A percentile compares a stretch with the other conserved stretches of the same genome.
Evolutionary conservation across 495 filamentous ascomycete species (phyloP).

Genomic region (Penicillium egyptiacum): DNA sequence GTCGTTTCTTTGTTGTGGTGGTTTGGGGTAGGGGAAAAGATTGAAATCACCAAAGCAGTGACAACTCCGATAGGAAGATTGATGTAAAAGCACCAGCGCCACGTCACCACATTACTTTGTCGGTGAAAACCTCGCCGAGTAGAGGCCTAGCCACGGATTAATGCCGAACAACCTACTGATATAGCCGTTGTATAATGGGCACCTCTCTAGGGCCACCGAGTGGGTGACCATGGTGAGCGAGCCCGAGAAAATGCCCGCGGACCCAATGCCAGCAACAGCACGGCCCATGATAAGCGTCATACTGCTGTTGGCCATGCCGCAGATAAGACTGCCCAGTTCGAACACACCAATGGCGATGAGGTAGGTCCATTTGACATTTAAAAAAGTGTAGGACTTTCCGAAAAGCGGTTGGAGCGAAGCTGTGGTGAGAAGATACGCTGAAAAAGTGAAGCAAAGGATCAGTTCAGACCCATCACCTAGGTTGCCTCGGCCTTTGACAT

Average conservation of each 20-base stretch:
- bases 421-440: conserved; percentile 57
- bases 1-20: conserved; percentile 21
- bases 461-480: conserved; percentile 26
- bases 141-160: conserved; percentile 67
- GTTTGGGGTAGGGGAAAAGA: conserved; percentile 47
- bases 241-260: conserved; percentile 68
- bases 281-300: conserved; percentile 72
- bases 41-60: conserved; percentile 52
- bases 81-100: conserved; percentile 87
- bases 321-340: conserved; percentile 70
- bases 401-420: conserved; percentile 56
- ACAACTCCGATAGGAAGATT: conserved; percentile 66
- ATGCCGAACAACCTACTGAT: conserved; percentile 72
- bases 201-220: conserved; percentile 61
- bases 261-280: conserved; percentile 73
- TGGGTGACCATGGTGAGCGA: conserved; percentile 64
- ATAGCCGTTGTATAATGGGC: conserved; percentile 67
- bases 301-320: conserved; percentile 66
- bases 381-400: conserved; percentile 49
- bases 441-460: background rate
- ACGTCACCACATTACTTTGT: conserved; percentile 67
- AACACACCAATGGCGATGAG: conserved; percentile 66
- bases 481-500: background rate
- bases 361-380: conserved; percentile 60
- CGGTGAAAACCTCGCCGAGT: conserved; percentile 57